These are phyloP conservation scores for Podila minutissima DNA, from an alignment of 192 early-diverging fungal genomes.

Conservation along the genomic window DNA sequence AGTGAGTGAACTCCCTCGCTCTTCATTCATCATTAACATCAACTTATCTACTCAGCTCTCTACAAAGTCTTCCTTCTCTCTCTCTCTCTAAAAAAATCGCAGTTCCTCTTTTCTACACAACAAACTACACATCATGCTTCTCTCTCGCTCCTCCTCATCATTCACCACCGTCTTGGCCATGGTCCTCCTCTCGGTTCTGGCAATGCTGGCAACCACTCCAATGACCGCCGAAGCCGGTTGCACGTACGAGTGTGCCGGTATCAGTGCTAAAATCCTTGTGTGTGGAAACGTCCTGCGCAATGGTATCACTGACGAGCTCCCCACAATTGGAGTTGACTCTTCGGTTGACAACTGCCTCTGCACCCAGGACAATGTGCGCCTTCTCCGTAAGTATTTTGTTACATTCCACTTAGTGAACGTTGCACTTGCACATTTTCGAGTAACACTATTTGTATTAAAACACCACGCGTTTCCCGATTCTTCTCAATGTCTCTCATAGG, in stretches of 20 bases:
- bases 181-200: conserved; percentile 9
- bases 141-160: background rate
- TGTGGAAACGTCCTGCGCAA: conserved; percentile 9
- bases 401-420: background rate
- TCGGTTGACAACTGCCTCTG: conserved; percentile 18
- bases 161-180: background rate
- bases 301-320: conserved; percentile 16
- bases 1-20: too few species aligned
- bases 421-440: background rate
- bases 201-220: conserved; percentile 14
- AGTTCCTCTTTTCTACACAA: background rate
- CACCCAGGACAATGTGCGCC: conserved; percentile 17
- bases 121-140: background rate
- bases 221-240: conserved; percentile 17
- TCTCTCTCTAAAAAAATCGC: background rate
- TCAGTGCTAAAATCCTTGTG: conserved; percentile 15
- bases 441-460: too few species aligned
- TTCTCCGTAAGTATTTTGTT: conserved; percentile 13
- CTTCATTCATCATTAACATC: too few species aligned
- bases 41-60: too few species aligned
- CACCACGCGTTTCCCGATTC: background rate
- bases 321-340: conserved; percentile 19
- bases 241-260: conserved; percentile 6
- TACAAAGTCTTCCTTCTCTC: too few species aligned
- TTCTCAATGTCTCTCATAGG: background rate